Percentiles rank a stretch among this genome's conserved stretches.
phyloP scores from a whole-genome alignment of 2,329 filamentous ascomycete genomes.

The Dendrostoma leiphaemia region DNA sequence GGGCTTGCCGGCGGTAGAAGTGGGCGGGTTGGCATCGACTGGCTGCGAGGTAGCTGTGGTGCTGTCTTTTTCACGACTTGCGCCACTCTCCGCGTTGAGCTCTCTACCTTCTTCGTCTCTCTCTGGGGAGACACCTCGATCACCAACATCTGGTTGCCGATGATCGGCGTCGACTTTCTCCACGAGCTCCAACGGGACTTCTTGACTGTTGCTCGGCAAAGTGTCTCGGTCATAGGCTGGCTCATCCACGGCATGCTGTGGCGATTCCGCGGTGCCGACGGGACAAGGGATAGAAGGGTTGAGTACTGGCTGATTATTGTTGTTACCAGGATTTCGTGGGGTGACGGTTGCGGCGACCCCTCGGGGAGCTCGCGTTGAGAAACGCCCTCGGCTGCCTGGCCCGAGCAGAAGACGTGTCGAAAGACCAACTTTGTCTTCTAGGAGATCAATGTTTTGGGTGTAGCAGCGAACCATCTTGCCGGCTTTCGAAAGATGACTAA shows the following conservation, averaged over 20 bases:
- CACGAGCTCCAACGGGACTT: not conserved
- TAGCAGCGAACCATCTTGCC: conserved; percentile 70
- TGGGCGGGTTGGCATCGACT: not conserved
- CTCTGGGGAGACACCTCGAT: not conserved
- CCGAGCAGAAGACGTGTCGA: conserved; percentile 61
- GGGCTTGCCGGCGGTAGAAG: conserved; percentile 15
- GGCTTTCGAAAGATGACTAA: conserved; percentile 63
- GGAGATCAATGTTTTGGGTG: conserved; percentile 73
- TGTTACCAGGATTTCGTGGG: not conserved
- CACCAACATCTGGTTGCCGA: not conserved
- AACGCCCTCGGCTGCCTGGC: conserved; percentile 59
- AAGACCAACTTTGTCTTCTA: conserved; percentile 69
- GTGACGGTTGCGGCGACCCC: conserved; percentile 2
- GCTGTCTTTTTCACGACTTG: not conserved
- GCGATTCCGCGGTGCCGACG: not conserved
- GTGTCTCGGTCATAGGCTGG: not conserved
- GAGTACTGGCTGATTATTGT: not conserved
- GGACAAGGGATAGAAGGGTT: not conserved
- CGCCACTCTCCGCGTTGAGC: not conserved
- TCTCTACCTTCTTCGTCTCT: not conserved
- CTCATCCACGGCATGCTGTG: not conserved
- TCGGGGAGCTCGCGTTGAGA: conserved; percentile 38
- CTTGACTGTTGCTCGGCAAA: not conserved
- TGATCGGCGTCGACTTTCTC: not conserved
- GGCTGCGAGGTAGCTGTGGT: not conserved